Percentiles rank a stretch among this genome's conserved stretches.
Evolutionary conservation across 2,329 filamentous ascomycete species (phyloP).

Genomic region (Penicillium psychrosexuale): DNA sequence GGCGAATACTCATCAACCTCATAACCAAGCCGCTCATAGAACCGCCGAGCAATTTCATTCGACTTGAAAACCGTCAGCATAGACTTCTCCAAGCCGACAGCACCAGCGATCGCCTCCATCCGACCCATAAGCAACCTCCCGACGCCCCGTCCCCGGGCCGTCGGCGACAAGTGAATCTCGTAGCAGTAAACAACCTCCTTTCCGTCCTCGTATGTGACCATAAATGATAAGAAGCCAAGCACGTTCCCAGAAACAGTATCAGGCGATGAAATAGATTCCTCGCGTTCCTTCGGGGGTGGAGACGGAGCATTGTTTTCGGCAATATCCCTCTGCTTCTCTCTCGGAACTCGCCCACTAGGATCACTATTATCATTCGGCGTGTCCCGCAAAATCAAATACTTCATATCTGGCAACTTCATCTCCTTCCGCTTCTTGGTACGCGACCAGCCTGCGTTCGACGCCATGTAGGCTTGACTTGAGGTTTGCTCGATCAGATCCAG

Average conservation of each 20-base stretch:
- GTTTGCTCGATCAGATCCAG: conserved; percentile 54
- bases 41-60: conserved; percentile 47
- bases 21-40: conserved; percentile 54
- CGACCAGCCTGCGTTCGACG: conserved; percentile 55
- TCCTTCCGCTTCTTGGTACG: conserved; percentile 52
- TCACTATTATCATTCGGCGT: not conserved
- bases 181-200: conserved; percentile 61
- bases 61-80: conserved; percentile 61
- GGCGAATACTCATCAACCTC: conserved; percentile 53
- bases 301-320: not conserved
- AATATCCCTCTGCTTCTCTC: not conserved
- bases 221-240: conserved; percentile 52
- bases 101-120: conserved; percentile 48
- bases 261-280: not conserved
- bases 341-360: not conserved
- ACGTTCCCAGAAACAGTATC: conserved; percentile 10
- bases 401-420: conserved; percentile 59
- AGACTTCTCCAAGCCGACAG: conserved; percentile 50
- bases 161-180: conserved; percentile 55
- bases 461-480: conserved; percentile 52
- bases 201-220: conserved; percentile 56
- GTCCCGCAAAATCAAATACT: conserved; percentile 51
- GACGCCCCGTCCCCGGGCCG: conserved; percentile 49
- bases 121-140: conserved; percentile 51
- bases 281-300: not conserved